Conservation (phyloP, 2,329 filamentous ascomycete genomes). For the Clathrospora elynae region DNA sequence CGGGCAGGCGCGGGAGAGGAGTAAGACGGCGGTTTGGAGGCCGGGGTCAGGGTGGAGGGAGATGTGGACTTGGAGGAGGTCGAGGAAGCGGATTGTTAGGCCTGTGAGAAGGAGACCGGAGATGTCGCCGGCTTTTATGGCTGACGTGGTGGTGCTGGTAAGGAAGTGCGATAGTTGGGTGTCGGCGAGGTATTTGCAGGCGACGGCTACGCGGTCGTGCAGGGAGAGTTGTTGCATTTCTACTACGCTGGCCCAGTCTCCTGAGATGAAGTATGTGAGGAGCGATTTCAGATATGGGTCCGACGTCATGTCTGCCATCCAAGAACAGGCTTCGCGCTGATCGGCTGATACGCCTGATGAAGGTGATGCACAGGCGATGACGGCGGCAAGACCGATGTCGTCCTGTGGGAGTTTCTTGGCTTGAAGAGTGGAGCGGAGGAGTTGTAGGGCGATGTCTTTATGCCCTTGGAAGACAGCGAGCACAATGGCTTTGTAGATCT, state of each 20-base stretch:
- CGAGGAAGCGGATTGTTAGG: conserved; percentile 72
- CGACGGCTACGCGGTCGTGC: conserved; percentile 74
- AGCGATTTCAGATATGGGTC: conserved; percentile 82
- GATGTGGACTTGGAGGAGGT: conserved; percentile 77
- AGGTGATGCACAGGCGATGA: conserved; percentile 54
- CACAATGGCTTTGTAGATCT: conserved; percentile 77
- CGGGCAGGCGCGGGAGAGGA: conserved; percentile 74
- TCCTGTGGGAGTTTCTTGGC: conserved; percentile 65
- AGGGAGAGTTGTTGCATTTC: conserved; percentile 75
- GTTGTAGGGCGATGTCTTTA: conserved; percentile 68
- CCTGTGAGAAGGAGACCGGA: conserved; percentile 80
- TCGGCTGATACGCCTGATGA: conserved; percentile 55
- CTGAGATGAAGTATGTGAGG: conserved; percentile 75
- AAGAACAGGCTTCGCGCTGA: conserved; percentile 65
- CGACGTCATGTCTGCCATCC: conserved; percentile 67
- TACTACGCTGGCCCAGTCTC: conserved; percentile 75
- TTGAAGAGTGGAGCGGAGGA: conserved; percentile 70
- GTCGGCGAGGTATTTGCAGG: conserved; percentile 71
- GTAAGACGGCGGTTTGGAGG: conserved; percentile 76
- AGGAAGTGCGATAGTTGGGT: conserved; percentile 53
- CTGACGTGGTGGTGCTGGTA: conserved; percentile 60
- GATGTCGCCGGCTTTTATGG: conserved; percentile 70
- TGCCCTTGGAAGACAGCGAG: conserved; percentile 76
- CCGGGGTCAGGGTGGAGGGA: conserved; percentile 69
- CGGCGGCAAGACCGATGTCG: conserved; percentile 55